Evolutionary conservation across 495 filamentous ascomycete species (phyloP).

Genomic region (Penicillium subrubescens): DNA sequence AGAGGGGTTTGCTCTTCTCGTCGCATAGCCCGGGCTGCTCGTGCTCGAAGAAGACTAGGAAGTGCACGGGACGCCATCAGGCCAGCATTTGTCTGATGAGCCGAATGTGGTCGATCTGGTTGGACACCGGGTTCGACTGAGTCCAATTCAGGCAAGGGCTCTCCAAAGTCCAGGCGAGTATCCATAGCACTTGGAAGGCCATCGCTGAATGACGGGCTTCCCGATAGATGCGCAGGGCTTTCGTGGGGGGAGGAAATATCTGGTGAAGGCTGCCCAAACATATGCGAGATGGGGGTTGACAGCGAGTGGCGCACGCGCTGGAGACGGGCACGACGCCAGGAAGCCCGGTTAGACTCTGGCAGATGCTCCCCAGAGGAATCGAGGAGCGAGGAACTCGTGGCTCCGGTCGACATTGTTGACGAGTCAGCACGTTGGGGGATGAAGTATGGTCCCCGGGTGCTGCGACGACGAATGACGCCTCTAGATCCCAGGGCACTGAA

Average conservation of each 20-base stretch:
- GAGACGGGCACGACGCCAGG: constrained; percentile 48
- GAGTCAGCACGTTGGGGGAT: constrained; percentile 41
- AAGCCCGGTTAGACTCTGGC: constrained; percentile 37
- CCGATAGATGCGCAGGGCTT: constrained; percentile 1
- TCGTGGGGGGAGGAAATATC: constrained; percentile 21
- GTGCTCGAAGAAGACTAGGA: constrained; percentile 47
- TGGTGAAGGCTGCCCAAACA: constrained; percentile 44
- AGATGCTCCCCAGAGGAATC: constrained; percentile 27
- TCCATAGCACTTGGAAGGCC: constrained; percentile 40
- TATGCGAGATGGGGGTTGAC: constrained; percentile 47
- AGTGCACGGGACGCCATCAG: constrained; percentile 40
- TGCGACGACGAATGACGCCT: constrained; percentile 44
- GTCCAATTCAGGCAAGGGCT: constrained; percentile 46
- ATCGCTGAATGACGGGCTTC: constrained; percentile 11
- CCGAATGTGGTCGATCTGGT: constrained; percentile 22
- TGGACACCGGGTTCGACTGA: constrained; percentile 41
- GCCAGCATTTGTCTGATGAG: constrained; percentile 28
- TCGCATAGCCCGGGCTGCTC: constrained; percentile 51
- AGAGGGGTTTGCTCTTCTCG: constrained; percentile 60
- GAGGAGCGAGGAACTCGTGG: constrained; percentile 24
- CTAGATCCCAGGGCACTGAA: constrained; percentile 44
- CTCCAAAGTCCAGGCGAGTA: constrained; percentile 44
- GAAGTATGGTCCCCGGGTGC: constrained; percentile 39
- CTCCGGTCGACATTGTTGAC: constrained; percentile 28
- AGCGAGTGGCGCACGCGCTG: constrained; percentile 48